These are phyloP conservation scores for Chaetomium globosum DNA, from an alignment of 2,329 filamentous ascomycete genomes.

Conservation along the genomic window DNA sequence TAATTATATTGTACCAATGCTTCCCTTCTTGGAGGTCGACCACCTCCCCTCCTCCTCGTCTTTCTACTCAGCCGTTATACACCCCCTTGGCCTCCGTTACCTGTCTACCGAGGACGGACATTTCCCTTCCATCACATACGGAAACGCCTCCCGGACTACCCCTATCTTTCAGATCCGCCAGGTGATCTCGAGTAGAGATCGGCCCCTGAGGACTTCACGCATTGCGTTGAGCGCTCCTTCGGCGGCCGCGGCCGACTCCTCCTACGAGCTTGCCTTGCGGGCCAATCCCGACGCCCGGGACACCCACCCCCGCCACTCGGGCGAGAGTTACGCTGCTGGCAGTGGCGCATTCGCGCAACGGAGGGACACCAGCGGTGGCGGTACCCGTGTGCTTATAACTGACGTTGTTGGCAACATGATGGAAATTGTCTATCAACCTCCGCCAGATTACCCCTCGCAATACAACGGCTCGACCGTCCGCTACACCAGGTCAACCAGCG, in stretches of 20 bases:
- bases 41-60: conserved; percentile 78
- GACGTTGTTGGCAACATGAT: conserved; percentile 85
- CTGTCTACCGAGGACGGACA: conserved; percentile 47
- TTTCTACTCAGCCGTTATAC: conserved; percentile 78
- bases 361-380: conserved; percentile 38
- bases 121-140: conserved; percentile 49
- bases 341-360: conserved; percentile 31
- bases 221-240: conserved; percentile 71
- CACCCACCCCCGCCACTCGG: conserved; percentile 33
- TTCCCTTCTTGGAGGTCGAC: conserved; percentile 65
- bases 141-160: conserved; percentile 42
- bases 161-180: conserved; percentile 53
- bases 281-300: conserved; percentile 51
- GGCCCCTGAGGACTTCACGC: conserved; percentile 48
- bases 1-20: conserved; percentile 39
- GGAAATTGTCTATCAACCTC: conserved; percentile 67
- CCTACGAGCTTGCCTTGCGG: conserved; percentile 69
- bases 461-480: conserved; percentile 44
- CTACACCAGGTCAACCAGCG: conserved; percentile 44
- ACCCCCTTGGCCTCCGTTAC: conserved; percentile 76
- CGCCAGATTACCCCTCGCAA: conserved; percentile 43
- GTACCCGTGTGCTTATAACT: conserved; percentile 60
- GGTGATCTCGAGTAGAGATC: conserved; percentile 43
- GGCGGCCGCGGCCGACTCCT: conserved; percentile 66
- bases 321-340: conserved; percentile 29